A percentile compares a stretch with the other conserved stretches of the same genome.
phyloP scores from a whole-genome alignment of 2,329 filamentous ascomycete species.

The Sporothrix variecibatus region DNA sequence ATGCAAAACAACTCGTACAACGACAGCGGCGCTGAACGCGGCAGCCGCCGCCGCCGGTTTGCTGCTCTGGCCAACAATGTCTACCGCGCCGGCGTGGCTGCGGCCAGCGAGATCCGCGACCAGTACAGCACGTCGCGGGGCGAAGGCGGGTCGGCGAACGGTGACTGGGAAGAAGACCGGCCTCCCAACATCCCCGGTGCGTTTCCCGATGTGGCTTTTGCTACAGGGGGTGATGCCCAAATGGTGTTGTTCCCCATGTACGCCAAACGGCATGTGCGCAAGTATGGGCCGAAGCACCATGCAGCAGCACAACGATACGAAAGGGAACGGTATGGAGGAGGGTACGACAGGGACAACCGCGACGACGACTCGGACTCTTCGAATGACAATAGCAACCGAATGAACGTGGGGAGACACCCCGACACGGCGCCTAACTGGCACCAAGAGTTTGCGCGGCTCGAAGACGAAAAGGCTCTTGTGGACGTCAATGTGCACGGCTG shows the following conservation, averaged over 20 bases:
- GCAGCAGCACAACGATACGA: background rate
- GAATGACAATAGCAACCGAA: background rate
- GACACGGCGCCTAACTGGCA: conserved; percentile 60
- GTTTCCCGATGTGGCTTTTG: conserved; percentile 83
- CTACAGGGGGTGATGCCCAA: conserved; percentile 79
- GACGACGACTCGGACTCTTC: background rate
- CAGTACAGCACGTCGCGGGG: conserved; percentile 55
- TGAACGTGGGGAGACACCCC: conserved; percentile 12
- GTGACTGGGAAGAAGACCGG: conserved; percentile 39
- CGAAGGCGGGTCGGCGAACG: conserved; percentile 38
- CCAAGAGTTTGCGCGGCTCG: conserved; percentile 74
- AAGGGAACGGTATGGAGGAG: background rate
- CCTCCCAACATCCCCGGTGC: conserved; percentile 65
- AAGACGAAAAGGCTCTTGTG: conserved; percentile 81
- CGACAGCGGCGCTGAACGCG: conserved; percentile 57
- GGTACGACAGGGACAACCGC: background rate
- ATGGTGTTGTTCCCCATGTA: conserved; percentile 97
- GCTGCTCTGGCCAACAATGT: conserved; percentile 63
- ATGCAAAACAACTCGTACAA: conserved; percentile 34
- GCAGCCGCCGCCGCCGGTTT: conserved; percentile 75
- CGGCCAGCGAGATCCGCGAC: conserved; percentile 61
- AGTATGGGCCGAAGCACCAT: conserved; percentile 43
- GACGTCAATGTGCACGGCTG: conserved; percentile 95
- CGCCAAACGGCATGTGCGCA: conserved; percentile 70
- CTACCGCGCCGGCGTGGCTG: conserved; percentile 58